Base-by-base conservation (phyloP, 2,329 filamentous ascomycete genomes). In the Xylogone sp. region DNA sequence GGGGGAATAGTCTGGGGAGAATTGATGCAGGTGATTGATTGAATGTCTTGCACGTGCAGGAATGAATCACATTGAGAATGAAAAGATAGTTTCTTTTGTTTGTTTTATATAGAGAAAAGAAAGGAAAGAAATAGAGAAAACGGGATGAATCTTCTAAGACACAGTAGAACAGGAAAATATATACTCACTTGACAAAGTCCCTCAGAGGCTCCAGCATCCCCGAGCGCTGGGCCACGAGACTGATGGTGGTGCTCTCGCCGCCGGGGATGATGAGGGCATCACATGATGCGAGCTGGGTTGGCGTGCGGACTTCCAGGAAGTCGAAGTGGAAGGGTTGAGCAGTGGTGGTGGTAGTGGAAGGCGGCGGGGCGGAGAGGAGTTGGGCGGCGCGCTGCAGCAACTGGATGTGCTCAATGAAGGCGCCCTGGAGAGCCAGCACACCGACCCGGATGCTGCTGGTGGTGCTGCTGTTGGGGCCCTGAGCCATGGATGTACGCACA, bases 171-270 rank as follows among this genome's bases (percentile, higher is more conserved):
- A 16, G 12, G n/a, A 39, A 18, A 18, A 39, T 4, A 39, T 13
- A 44, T 45, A 74, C 81, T 66, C 72, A 93, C 86, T 96, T 96
- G 65, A 97, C 92, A 70, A 96, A 99, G 27, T 92, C 81, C 49
- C 90, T 77, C 55, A 99, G 72, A 2, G 91, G 91, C 61, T 95
- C 90, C 50, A 99, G 73, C 31, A 99, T 73, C 16, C 86, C 85
- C 0, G 88, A 90, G 57, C 92, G 82, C 20, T 84, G 83, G 3
- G 94, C 94, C 16, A 97, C 88, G 24, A 97, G 79, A 10, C 90
- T 90, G 60, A 99, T 95, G 3, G 93, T 87, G 1, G 94, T 97
- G 71, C 90, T 96, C 70, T 99, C 94, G 55, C 94, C 94, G 48
- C 94, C 94, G 2, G 94, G 94, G 45, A 99, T 83, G 65, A 99